Base-by-base conservation (phyloP, 2,329 filamentous ascomycete genomes). In the Bipolaris oryzae region DNA sequence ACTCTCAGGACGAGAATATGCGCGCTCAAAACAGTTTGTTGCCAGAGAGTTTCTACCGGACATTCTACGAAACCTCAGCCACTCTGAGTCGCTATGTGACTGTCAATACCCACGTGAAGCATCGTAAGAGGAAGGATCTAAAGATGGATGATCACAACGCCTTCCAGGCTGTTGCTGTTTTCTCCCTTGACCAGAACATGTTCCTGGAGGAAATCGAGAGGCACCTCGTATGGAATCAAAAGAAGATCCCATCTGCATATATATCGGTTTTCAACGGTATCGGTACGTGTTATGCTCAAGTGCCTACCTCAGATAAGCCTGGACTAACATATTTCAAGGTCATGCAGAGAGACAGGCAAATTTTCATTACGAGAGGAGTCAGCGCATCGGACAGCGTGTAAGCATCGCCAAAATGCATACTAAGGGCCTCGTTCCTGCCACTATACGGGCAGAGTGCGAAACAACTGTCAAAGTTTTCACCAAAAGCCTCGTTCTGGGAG, bases 141-240 rank as follows among this genome's bases (percentile, higher is more conserved):
- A 58, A 48, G 25, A 21, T 66, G 7, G 2, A 23, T 0, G 37
- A 50, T 1, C 42, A 28, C 0, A 54, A 59, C 7, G 65, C 63
- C 0, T 71, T 69, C 34, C 66, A 68, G 34, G 31, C 66, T 3
- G 35, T 67, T 7, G 62, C 41, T 3, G 25, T 28, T 4, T 60
- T 66, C 25, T 41, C 38, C 11, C 5, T 11, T 66, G 3, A 67
- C 49, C 1, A 33, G 13, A 4, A 18, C 51, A 3, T 15, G 61
- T 0, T 50, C 66, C 2, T 39, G 58, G 20, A 43, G 61, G 0
- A 62, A 69, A n/a, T 33, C 20, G 20, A 41, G 20, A 20, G 38
- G 7, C 38, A 41, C 23, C 15, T 60, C 0, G 28, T 25, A 0
- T 60, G 57, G 60, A 53, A 53, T 6, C 35, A 54, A 42, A 66